These are phyloP conservation scores for Aspergillus ochraceus DNA, from an alignment of 2,329 filamentous ascomycete species.

Conservation along the genomic window DNA sequence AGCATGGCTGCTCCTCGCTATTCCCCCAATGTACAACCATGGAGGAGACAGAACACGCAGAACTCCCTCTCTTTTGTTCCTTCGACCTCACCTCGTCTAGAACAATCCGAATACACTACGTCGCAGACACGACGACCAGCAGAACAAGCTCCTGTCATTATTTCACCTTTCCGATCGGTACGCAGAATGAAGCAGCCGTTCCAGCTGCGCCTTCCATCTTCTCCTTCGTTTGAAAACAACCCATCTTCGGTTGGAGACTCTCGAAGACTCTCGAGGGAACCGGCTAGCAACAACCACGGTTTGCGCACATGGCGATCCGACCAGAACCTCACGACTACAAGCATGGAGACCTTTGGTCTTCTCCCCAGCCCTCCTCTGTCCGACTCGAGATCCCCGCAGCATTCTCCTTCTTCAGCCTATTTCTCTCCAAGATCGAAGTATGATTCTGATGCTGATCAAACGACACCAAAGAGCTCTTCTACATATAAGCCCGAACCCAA, in stretches of 20 bases:
- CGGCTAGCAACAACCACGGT: slow-evolving; percentile 22
- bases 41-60: slow-evolving; percentile 33
- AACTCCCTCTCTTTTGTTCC: slow-evolving; percentile 37
- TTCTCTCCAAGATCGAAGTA: slow-evolving; percentile 24
- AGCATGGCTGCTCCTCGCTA: slow-evolving; percentile 21
- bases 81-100: slow-evolving; percentile 30
- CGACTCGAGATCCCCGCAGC: slow-evolving; percentile 30
- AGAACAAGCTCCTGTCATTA: slow-evolving; percentile 26
- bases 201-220: slow-evolving; percentile 35
- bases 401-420: slow-evolving; percentile 28
- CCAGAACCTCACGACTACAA: slow-evolving; percentile 32
- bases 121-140: slow-evolving; percentile 24
- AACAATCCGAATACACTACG: slow-evolving; percentile 30
- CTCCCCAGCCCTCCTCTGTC: slow-evolving; percentile 40
- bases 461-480: slow-evolving; percentile 7
- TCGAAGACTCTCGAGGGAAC: slow-evolving; percentile 16
- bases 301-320: slow-evolving; percentile 39
- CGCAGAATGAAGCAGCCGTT: slow-evolving; percentile 42
- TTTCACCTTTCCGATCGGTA: slow-evolving; percentile 42
- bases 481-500: slow-evolving; percentile 6
- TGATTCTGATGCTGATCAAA: slow-evolving; percentile 18
- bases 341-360: slow-evolving; percentile 35
- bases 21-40: slow-evolving; percentile 26
- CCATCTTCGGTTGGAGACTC: slow-evolving; percentile 21
- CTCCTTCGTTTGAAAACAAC: slow-evolving; percentile 32